Evolutionary conservation across 306 rosid genomes (phyloP), one percentile per base, ranked within the genome.

Genomic region (Calophaca sinica): DNA sequence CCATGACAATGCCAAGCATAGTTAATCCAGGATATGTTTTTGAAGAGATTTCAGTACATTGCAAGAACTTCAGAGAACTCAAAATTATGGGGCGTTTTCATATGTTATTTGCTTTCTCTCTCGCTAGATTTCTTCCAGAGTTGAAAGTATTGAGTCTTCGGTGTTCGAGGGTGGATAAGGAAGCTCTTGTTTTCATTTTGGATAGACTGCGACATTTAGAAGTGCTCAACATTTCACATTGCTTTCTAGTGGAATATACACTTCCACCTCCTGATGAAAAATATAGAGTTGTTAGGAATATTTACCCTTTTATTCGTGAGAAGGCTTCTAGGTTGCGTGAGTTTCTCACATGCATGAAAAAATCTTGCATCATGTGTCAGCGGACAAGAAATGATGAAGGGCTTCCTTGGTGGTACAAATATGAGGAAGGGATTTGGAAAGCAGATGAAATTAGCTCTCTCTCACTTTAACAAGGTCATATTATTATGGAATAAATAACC

Each of bases 141-240:
- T 6, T 60, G 15, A 60, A 60, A 33, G 65, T 60, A 5, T 11
- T 60, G 9, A 60, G 65, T 12, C 15, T 60, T 33, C 44, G 65
- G 26, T 60, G 65, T 60, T 60, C 10, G 5, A 14, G 15, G 2
- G 28, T 60, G 44, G 9, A 6, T 2, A 33, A 32, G 10, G 11
- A 33, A 2, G 65, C 65, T 12, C 65, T 60, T 2, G 2, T 5
- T 60, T 6, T 60, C 6, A 60, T 60, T 12, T 33, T 60, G 3
- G 11, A 60, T 33, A 2, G 11, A n/a, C 9, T 60, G 6, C 1
- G 10, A 32, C 9, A 60, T 12, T 12, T 60, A 6, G 5, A 60
- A 33, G 65, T 60, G 26, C 65, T 60, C 9, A 60, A 60, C 28
- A 33, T 60, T 60, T 60, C 65, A 60, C 65, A 60, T 60, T 60